Base-by-base conservation (phyloP, 441 rosid genomes). In the Biscutella laevigata region DNA sequence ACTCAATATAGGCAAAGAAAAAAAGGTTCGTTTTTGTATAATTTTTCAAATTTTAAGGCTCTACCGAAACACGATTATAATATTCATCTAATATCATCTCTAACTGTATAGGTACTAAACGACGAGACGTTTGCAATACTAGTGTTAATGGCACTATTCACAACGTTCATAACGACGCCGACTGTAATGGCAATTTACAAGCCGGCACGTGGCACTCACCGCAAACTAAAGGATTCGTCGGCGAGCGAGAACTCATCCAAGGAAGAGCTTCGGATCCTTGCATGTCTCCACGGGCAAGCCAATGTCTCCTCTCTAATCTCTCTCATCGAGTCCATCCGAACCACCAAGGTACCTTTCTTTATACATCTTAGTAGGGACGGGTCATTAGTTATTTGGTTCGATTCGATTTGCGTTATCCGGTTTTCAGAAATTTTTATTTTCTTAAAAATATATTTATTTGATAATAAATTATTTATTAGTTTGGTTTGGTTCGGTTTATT, bases 131-230 rank as follows among this genome's bases (percentile, higher is more conserved):
- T 84, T 51, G 94, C 94, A 3, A 79, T 84, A 39, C 47, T 84
- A 15, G 88, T 84, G 10, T 64, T 84, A 7, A 84, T 84, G 89
- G 89, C 94, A n/a, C 78, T 84, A 16, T 76, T 84, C 59, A 82
- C 87, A 36, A 82, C 94, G 56, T 85, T 85, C 79, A 67, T 84
- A 40, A 84, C 94, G 24, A 80, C 89, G 11, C 89, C 94, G 6
- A 59, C 62, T 1, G 83, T 82, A 6, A 74, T 84, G 84, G 81
- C 89, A 19, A 64, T 82, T 39, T 78, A 79, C 79, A 76, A 83
- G 25, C 88, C 88, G 0, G 77, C 82, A 17, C 78, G 87, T 4
- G 56, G 55, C 4, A 62, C 69, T 2, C 80, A 41, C 64, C 78
- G 88, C 21, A 81, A 70, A 46, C 47, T 75, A 17, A 63, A 73